These are phyloP conservation scores for Prunus padus DNA, from an alignment of 306 rosid genomes.

Conservation along the genomic window DNA sequence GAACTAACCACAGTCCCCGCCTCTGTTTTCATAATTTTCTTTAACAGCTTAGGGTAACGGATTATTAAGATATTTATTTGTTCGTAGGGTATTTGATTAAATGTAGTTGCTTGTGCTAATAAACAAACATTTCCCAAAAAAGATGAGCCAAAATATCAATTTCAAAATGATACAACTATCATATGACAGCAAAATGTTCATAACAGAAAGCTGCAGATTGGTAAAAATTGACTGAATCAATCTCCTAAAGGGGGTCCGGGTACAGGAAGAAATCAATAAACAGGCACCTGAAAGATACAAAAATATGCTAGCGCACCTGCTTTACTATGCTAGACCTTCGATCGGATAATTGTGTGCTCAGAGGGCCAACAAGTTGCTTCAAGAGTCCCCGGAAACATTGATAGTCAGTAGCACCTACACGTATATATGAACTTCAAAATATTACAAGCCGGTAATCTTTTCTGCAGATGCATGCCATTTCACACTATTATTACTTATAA, in stretches of 20 bases:
- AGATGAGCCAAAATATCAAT: not conserved
- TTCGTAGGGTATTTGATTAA: not conserved
- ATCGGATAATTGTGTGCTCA: constrained; percentile 87
- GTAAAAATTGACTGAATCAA: constrained; percentile 10
- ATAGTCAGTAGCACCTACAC: constrained; percentile 79
- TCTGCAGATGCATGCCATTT: constrained; percentile 4
- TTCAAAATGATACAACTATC: not conserved
- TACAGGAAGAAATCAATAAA: constrained; percentile 21
- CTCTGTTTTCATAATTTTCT: not conserved
- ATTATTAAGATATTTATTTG: not conserved
- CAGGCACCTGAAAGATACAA: constrained; percentile 16
- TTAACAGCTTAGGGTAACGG: not conserved
- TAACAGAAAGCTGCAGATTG: not conserved
- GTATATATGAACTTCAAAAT: not conserved
- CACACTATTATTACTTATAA: not conserved
- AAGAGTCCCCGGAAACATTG: constrained; percentile 80
- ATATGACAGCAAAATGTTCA: not conserved
- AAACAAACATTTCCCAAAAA: not conserved
- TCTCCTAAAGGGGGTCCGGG: not conserved
- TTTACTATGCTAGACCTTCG: constrained; percentile 97
- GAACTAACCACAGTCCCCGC: not conserved
- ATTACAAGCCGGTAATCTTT: not conserved
- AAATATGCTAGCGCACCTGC: constrained; percentile 58
- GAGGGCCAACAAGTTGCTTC: constrained; percentile 94
- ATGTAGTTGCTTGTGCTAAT: not conserved